Evolutionary conservation across 1,284 basidiomycete genomes (phyloP), one percentile per base, ranked within the genome.

Genomic region (Leccinum fallax): DNA sequence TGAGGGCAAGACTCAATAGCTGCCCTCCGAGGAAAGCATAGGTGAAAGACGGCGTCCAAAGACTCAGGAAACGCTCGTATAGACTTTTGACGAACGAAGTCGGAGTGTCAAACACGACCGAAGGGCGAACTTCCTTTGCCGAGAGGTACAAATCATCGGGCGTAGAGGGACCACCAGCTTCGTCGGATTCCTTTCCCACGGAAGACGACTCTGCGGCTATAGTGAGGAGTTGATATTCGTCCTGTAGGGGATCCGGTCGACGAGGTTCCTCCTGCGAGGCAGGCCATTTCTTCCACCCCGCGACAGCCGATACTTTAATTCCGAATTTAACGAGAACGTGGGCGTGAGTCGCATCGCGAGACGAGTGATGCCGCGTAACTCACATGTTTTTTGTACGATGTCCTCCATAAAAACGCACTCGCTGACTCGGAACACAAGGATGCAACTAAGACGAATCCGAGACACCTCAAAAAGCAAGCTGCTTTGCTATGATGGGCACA

Each of bases 11-110:
- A 38, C 71, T 72, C 51, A 72, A 46, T 7, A 75, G 3, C 38
- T 72, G 71, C 6, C 71, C 71, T 6, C 71, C 73, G 19, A 72
- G 64, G n/a, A 72, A 21, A 11, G 73, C 69, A 43, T 73, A 71
- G 13, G 57, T 58, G 26, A 72, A 75, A 32, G 71, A 68, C 0
- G 67, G 70, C 6, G 71, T 72, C 71, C 73, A 72, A 16, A 72
- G 60, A 62, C 73, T 74, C 49, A 63, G 38, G 40, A 74, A 68
- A 30, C 67, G 71, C 2, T 55, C 51, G 6, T 19, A 60, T 11
- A 71, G 16, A 36, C 71, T 74, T 16, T 61, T 53, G 49, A 62
- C 19, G 21, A 72, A 58, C 7, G 38, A 65, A 6, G 49, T 24
- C 0, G 72, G 69, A n/a, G 72, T 71, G 59, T 70, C 72, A 11